phyloP scores from a whole-genome alignment of 768 basidiomycete genomes.

The Hypholoma sublateritium region DNA sequence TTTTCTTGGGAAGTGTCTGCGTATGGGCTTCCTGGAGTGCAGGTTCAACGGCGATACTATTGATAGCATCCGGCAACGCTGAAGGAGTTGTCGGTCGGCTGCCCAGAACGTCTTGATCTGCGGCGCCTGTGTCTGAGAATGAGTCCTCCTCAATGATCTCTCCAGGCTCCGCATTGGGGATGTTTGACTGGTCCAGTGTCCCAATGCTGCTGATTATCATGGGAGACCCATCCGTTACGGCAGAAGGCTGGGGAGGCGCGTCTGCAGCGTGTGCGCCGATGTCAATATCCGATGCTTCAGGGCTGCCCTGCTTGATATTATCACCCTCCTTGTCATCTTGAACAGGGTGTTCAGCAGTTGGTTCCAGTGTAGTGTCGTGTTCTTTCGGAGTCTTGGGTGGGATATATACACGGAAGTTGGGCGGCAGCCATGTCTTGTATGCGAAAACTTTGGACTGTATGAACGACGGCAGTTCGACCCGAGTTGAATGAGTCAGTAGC shows the following conservation, averaged over 20 bases:
- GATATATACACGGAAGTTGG: constrained; percentile 31
- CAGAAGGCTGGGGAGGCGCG: not conserved
- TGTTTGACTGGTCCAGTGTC: not conserved
- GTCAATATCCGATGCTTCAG: constrained; percentile 1
- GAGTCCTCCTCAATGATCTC: constrained; percentile 7
- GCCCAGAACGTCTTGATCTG: not conserved
- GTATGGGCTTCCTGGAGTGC: not conserved
- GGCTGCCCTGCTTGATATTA: not conserved
- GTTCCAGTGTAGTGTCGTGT: not conserved
- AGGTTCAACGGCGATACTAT: not conserved
- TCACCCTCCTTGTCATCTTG: not conserved
- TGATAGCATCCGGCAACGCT: not conserved
- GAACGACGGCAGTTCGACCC: constrained; percentile 65
- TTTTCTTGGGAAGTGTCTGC: constrained; percentile 20
- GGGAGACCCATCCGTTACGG: not conserved
- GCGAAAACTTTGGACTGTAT: constrained; percentile 73
- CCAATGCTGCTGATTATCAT: not conserved
- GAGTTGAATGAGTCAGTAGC: constrained; percentile 53
- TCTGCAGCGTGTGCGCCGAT: not conserved
- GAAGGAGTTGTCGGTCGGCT: not conserved
- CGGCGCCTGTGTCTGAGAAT: constrained; percentile 1
- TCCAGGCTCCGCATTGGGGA: not conserved
- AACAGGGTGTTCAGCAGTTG: not conserved
- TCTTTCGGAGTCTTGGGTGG: constrained; percentile 20
- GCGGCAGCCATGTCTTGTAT: constrained; percentile 65